phyloP scores from a whole-genome alignment of 768 basidiomycete species.

The Amanita jacksonii region DNA sequence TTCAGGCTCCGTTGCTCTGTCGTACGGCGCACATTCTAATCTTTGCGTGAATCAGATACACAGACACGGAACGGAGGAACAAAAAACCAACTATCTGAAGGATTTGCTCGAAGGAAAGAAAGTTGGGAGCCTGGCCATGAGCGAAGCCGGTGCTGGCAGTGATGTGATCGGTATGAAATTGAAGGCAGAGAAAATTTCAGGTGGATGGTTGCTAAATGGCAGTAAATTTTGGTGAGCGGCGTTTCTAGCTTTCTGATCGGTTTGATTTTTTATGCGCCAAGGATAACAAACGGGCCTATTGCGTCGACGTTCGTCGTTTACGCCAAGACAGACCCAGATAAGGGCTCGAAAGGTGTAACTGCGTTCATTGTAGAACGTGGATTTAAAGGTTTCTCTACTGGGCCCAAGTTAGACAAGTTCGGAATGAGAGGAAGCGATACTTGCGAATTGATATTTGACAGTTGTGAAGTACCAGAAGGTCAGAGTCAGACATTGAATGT shows the following conservation, averaged over 20 bases:
- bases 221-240: slow-evolving; percentile 81
- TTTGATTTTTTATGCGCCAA: slow-evolving; percentile 19
- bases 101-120: slow-evolving; percentile 73
- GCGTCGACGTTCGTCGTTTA: slow-evolving; percentile 91
- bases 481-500: slow-evolving; percentile 9
- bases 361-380: slow-evolving; percentile 83
- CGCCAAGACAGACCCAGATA: slow-evolving; percentile 74
- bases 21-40: slow-evolving; percentile 89
- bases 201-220: slow-evolving; percentile 76
- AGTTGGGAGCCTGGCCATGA: slow-evolving; percentile 91
- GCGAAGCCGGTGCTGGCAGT: slow-evolving; percentile 84
- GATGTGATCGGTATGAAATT: slow-evolving; percentile 94
- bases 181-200: slow-evolving; percentile 67
- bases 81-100: slow-evolving; percentile 79
- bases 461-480: slow-evolving; percentile 87
- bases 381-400: slow-evolving; percentile 79
- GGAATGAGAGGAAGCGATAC: slow-evolving; percentile 97
- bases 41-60: slow-evolving; percentile 83
- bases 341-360: slow-evolving; percentile 82
- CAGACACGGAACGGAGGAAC: slow-evolving; percentile 72
- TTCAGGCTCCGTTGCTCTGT: slow-evolving; percentile 87
- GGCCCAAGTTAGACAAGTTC: slow-evolving; percentile 89
- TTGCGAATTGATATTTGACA: slow-evolving; percentile 86
- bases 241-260: not conserved
- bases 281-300: slow-evolving; percentile 92